phyloP scores from a whole-genome alignment of 805 yeast species.

The Kuraishia capsulata region DNA sequence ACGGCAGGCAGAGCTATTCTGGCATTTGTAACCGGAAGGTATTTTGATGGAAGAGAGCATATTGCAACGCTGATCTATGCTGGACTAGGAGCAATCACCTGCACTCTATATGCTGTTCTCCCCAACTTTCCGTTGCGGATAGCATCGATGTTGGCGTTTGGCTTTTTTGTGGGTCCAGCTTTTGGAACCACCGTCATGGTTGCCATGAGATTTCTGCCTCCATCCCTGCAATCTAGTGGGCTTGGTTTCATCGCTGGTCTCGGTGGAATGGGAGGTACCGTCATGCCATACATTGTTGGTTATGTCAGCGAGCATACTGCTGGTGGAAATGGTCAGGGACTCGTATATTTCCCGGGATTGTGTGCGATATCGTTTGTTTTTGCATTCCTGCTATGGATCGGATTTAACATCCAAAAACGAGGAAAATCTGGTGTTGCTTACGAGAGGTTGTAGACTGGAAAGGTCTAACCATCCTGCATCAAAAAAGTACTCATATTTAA shows the following conservation, averaged over 20 bases:
- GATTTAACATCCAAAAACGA: slow-evolving; percentile 16
- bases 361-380: slow-evolving; percentile 12
- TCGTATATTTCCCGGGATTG: slow-evolving; percentile 20
- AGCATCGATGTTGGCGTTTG: slow-evolving; percentile 29
- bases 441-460: neutral
- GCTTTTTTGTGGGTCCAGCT: slow-evolving; percentile 43
- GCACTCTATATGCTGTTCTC: slow-evolving; percentile 24
- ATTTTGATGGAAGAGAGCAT: slow-evolving; percentile 26
- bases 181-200: slow-evolving; percentile 65
- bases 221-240: slow-evolving; percentile 50
- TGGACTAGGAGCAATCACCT: slow-evolving; percentile 20
- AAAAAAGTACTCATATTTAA: too few relatives aligned
- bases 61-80: slow-evolving; percentile 33
- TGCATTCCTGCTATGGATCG: slow-evolving; percentile 17
- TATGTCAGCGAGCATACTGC: slow-evolving; percentile 22
- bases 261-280: slow-evolving; percentile 82
- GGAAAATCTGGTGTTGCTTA: slow-evolving; percentile 1
- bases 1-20: slow-evolving; percentile 37
- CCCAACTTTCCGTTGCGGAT: slow-evolving; percentile 18
- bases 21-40: slow-evolving; percentile 40
- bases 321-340: slow-evolving; percentile 14
- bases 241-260: slow-evolving; percentile 69
- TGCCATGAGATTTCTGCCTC: slow-evolving; percentile 54
- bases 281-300: slow-evolving; percentile 61
- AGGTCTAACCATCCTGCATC: too few relatives aligned